Evolutionary conservation across 257 asterid genomes (phyloP), one percentile per base, ranked within the genome.

Genomic region (Lycium ferocissimum): DNA sequence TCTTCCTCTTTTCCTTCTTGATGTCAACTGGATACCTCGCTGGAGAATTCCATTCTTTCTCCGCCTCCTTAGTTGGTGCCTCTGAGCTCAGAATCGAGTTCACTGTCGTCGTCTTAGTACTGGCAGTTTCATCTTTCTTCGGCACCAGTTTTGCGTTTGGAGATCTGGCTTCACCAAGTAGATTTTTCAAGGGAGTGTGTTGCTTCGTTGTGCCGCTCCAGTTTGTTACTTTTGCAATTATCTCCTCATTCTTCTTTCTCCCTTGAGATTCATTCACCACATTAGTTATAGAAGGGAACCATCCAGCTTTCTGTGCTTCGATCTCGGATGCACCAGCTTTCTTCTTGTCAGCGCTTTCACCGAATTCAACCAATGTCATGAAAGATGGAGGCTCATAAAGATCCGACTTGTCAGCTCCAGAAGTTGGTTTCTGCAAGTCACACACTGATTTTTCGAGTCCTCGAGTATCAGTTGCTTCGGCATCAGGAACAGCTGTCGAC

Each of bases 41-140:
- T 0, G 98, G 99, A 38, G 97, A 95, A 85, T 94, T 90, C 99
- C 98, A 94, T 88, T 93, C 98, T 90, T 86, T 89, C 67, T 92
- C 97, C 35, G 78, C 85, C 63, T 92, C 94, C 85, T 89, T 93
- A 83, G 62, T 84, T 56, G 89, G 89, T 59, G 87, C 86, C 83
- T 88, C 92, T 4, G 90, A 76, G 37, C 85, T 88, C 47, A 75
- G 54, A 87, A 88, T 89, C 1, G 90, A 71, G 80, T 83, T 87
- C 73, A 85, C 90, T 57, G 92, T 90, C 6, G 91, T 88, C 49
- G 87, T 90, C 76, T 89, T 91, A 2, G 90, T 92, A 3, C 83
- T 14, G 78, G 83, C 87, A 58, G 83, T 80, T 90, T 88, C 95
- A 8, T 88, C 88, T 59, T 89, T 87, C 85, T 86, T 87, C 78